Base-by-base conservation (phyloP, 2,329 filamentous ascomycete species). In the Pyrenochaeta sp. region DNA sequence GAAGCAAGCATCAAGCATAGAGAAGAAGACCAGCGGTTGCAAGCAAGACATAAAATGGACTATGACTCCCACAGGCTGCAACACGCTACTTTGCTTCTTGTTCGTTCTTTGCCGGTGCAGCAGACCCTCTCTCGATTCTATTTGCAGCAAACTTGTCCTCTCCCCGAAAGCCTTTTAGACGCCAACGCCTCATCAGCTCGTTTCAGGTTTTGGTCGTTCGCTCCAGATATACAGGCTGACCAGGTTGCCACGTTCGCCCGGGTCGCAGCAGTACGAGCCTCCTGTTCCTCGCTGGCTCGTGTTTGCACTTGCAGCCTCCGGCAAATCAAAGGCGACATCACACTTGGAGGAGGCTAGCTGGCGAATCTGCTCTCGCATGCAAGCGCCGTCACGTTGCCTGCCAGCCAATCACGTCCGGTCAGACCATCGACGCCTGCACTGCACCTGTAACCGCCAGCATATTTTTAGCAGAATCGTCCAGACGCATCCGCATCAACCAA, bases 301-400 rank as follows among this genome's bases (percentile, higher is more conserved):
- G 50, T 60, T 44, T 60, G 56, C 58, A 48, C 51, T 63, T 55
- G 59, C 62, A 66, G 63, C 61, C 58, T 66, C 62, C 66, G 58
- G 66, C 64, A 64, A 58, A 46, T 57, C 20, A 61, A 39, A 56
- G 60, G 57, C 61, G 53, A 58, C 60, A 67, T 61, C 67, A 66
- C 69, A 66, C 60, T 63, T 50, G 58, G 61, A 57, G 49, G 44
- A n/a, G 32, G 40, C 44, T 37, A 45, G 27, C 14, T 52, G 45
- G 50, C 72, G 63, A 74, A 73, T 74, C 71, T 71, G 44, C 51
- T 58, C 54, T 55, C 52, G 62, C 64, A 69, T 75, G 72, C 72
- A 75, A 69, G 72, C 68, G 61, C 67, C 41, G 73, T 74, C 71
- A 74, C 54, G 68, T 57, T 63, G 53, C 39, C 37, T 43, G 32